A percentile compares a stretch with the other conserved stretches of the same genome.
These are phyloP conservation scores for Aspergillus hiratsukae DNA, from an alignment of 2,329 filamentous ascomycete genomes.

Conservation along the genomic window DNA sequence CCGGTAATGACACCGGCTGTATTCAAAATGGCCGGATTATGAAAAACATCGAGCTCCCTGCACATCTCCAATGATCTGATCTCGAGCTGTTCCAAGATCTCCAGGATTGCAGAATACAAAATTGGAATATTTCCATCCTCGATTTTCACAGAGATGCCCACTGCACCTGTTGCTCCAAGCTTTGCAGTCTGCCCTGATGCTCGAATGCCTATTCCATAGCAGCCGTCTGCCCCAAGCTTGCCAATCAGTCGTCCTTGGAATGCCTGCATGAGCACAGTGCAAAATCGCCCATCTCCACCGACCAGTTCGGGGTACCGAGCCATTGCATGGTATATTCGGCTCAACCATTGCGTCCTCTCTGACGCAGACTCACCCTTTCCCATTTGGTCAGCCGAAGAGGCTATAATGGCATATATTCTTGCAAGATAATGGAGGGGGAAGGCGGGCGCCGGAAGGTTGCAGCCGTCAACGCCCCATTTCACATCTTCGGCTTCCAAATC, in stretches of 20 bases:
- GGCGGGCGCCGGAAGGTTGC: constrained; percentile 47
- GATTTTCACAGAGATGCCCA: constrained; percentile 48
- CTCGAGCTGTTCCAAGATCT: constrained; percentile 43
- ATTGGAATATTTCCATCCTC: constrained; percentile 46
- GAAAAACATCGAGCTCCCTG: constrained; percentile 29
- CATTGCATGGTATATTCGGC: constrained; percentile 44
- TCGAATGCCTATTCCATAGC: constrained; percentile 45
- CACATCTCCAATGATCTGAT: constrained; percentile 34
- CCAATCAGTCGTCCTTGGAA: constrained; percentile 40
- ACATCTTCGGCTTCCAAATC: constrained; percentile 24
- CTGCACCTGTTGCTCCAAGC: constrained; percentile 33
- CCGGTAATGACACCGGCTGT: constrained; percentile 39
- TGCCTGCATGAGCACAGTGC: constrained; percentile 42
- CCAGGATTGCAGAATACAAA: constrained; percentile 42
- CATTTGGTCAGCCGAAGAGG: constrained; percentile 24
- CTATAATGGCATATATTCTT: constrained; percentile 35
- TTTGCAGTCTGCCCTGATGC: constrained; percentile 33
- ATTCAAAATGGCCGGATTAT: constrained; percentile 33
- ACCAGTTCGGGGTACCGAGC: constrained; percentile 40
- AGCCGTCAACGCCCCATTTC: constrained; percentile 45
- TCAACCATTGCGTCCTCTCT: constrained; percentile 24
- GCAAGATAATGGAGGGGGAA: constrained; percentile 36
- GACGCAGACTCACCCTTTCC: neutral
- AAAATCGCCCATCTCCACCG: constrained; percentile 45
- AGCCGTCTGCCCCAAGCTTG: constrained; percentile 49